Evolutionary conservation across 1,284 basidiomycete species (phyloP), one percentile per base, ranked within the genome.

Genomic region (Chalciporus sp.): DNA sequence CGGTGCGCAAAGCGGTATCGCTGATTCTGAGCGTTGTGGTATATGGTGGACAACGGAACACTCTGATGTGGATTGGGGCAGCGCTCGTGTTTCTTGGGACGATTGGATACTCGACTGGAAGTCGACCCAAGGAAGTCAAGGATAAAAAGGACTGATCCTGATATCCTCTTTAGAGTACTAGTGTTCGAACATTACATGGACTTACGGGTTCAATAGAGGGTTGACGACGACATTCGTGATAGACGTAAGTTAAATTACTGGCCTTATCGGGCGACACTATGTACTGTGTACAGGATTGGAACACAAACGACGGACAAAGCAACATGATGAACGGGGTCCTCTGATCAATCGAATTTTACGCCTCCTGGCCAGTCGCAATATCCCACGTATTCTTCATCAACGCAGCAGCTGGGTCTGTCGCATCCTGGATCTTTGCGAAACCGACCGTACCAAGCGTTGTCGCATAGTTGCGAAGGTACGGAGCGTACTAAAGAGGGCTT

Each of bases 1-100:
- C 93, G 39, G 85, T 98, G 19, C 83, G 95, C 48, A 98, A 98
- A 71, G 95, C 94, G 1, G 78, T 86, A 16, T 95, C 92, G 52
- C 76, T 97, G 16, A 75, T 90, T 14, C 81, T 97, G 59, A 91
- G 87, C 63, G 84, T 92, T 14, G 64, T 84, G 53, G 64, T 81
- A 16, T 62, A 60, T 63, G 53, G 64, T 60, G 57, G 67, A 60
- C 28, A 71, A 58, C 55, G 62, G 44, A 47, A 61, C 63, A 40
- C 51, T 29, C 72, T 78, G 73, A 79, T 90, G 76, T 89, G 86
- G 84, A 65, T 62, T 11, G 90, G 90, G 1, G 87, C 89, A 0
- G 75, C 67, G 16, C 66, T 89, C 52, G 91, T 94, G 10, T 75
- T 92, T 54, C 54, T 82, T 5, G 91, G 92, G 4, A 93, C 90